A percentile compares a stretch with the other conserved stretches of the same genome.
phyloP scores from a whole-genome alignment of 1,284 basidiomycete species.

The Ceratobasidium sp. region DNA sequence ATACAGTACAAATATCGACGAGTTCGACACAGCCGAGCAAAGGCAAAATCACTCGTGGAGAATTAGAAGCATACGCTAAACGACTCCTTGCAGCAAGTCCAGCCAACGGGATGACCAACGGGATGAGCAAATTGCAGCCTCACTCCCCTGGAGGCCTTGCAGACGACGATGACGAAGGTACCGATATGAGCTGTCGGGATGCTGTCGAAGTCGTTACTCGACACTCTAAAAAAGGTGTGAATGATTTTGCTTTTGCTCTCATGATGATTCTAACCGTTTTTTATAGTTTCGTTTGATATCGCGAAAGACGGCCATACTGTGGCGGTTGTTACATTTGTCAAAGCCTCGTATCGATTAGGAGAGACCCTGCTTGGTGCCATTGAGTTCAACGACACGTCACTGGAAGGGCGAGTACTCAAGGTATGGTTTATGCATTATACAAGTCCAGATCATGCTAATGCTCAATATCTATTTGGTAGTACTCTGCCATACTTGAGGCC shows the following conservation, averaged over 20 bases:
- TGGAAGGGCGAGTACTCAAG: constrained; percentile 74
- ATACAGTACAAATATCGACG: not conserved
- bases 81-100: constrained; percentile 20
- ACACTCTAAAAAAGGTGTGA: constrained; percentile 84
- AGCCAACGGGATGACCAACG: not conserved
- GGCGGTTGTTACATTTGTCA: constrained; percentile 89
- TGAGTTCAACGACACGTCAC: constrained; percentile 74
- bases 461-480: constrained; percentile 59
- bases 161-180: constrained; percentile 56
- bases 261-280: not conserved
- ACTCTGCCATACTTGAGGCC: constrained; percentile 85
- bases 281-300: constrained; percentile 89
- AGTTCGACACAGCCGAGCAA: not conserved
- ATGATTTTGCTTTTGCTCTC: not conserved
- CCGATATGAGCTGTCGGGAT: constrained; percentile 78
- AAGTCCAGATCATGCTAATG: too few species aligned
- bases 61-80: constrained; percentile 25
- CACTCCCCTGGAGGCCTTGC: not conserved
- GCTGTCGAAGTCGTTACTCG: constrained; percentile 91
- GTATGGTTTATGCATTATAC: constrained; percentile 56
- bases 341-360: constrained; percentile 87
- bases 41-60: constrained; percentile 4
- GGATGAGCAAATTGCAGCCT: constrained; percentile 15
- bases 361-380: constrained; percentile 90
- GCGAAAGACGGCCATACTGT: constrained; percentile 89